Evolutionary conservation across 2,329 filamentous ascomycete genomes (phyloP), one percentile per base, ranked within the genome.

Genomic region (Xylaria sp.): DNA sequence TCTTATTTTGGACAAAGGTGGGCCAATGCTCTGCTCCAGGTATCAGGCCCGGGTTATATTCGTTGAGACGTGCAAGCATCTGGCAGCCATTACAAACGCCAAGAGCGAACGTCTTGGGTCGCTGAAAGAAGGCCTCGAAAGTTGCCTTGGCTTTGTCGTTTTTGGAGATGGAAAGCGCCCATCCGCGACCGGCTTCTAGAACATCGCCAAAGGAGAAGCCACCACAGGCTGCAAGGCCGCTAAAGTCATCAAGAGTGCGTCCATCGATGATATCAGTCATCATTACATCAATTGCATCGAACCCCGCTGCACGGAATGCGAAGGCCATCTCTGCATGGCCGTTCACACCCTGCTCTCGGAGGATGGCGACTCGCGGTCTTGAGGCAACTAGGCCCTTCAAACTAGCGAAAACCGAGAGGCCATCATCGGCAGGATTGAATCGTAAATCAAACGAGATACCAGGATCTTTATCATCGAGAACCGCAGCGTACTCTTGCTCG

Each of bases 61-160:
- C 89, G 77, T 93, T 93, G 81, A 97, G 84, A 59, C 93, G 89
- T 6, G 92, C 92, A 48, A 98, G 84, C 89, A 98, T 97, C 81
- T 99, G 96, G 79, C 96, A 98, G 59, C 96, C 96, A 79, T 99
- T 99, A 87, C 96, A 98, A 40, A 98, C 93, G 74, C 96, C 96
- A 0, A 99, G 87, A 0, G 93, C 86, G 80, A 99, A 98, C 0
- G 96, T 98, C 78, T 97, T 93, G 4, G 90, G 88, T 36, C 96
- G 89, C 73, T 90, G 87, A 83, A 98, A 98, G 87, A 97, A 98
- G 58, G 84, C 81, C 75, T 91, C 84, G 82, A 98, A 97, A 74
- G 95, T 92, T 66, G 86, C 85, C 49, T 94, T 89, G 1, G 87
- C 86, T 49, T 91, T 90, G 66, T 91, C 87, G 81, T 98, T 93